A percentile compares a stretch with the other conserved stretches of the same genome.
Conservation (phyloP, 2,329 filamentous ascomycete species). For the Verticillium albo-atrum region DNA sequence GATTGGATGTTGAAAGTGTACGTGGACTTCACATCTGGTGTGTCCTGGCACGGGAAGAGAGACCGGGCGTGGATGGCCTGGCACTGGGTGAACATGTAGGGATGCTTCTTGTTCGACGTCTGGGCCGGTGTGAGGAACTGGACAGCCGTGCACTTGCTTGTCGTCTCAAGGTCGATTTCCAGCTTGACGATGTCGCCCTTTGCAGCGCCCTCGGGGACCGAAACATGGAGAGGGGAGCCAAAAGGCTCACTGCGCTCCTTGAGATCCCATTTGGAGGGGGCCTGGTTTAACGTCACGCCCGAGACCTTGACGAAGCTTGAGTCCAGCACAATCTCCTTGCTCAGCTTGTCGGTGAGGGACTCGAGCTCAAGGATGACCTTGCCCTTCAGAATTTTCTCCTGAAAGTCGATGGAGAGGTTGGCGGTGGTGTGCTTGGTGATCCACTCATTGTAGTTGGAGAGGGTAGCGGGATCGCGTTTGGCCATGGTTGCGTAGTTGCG, state of each 20-base stretch:
- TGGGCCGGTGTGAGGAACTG: slow-evolving; percentile 94
- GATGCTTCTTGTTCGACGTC: slow-evolving; percentile 91
- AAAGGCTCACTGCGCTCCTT: slow-evolving; percentile 69
- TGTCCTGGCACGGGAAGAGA: slow-evolving; percentile 95
- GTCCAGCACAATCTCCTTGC: slow-evolving; percentile 78
- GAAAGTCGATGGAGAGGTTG: slow-evolving; percentile 79
- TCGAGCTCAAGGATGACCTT: slow-evolving; percentile 73
- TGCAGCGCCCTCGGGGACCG: slow-evolving; percentile 48
- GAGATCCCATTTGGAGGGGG: slow-evolving; percentile 62
- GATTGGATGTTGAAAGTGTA: slow-evolving; percentile 86
- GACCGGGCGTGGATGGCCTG: slow-evolving; percentile 94
- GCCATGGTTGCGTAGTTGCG: slow-evolving; percentile 22
- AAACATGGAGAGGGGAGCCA: slow-evolving; percentile 65
- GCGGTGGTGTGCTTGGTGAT: slow-evolving; percentile 78
- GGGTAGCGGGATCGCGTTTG: slow-evolving; percentile 77
- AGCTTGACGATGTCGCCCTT: slow-evolving; percentile 50
- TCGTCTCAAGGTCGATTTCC: slow-evolving; percentile 72
- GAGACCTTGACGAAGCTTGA: slow-evolving; percentile 77
- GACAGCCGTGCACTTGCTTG: slow-evolving; percentile 81
- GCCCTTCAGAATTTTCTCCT: slow-evolving; percentile 70
- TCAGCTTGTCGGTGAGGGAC: slow-evolving; percentile 68
- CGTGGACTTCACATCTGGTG: slow-evolving; percentile 94
- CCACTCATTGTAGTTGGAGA: slow-evolving; percentile 90
- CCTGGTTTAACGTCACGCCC: slow-evolving; percentile 64
- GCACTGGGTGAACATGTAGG: slow-evolving; percentile 97